Conservation (phyloP, 768 basidiomycete species). For the Podaxis sp. region DNA sequence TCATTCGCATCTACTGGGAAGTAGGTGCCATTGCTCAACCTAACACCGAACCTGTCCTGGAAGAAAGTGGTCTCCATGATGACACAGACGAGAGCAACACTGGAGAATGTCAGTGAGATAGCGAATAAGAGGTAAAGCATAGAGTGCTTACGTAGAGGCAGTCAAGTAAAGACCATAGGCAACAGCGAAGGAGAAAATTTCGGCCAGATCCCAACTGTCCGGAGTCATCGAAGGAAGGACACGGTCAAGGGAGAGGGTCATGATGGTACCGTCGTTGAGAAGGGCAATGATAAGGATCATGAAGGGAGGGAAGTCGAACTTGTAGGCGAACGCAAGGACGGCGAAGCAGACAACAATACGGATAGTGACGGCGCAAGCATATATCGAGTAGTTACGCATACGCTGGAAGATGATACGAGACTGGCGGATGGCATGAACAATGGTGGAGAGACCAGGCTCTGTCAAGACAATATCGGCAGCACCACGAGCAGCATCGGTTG, state of each 20-base stretch:
- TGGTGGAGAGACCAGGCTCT: constrained; percentile 98
- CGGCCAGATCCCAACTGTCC: constrained; percentile 93
- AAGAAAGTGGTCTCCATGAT: constrained; percentile 91
- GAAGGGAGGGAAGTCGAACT: constrained; percentile 99
- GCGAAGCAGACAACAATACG: constrained; percentile 99
- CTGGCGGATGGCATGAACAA: constrained; percentile 97
- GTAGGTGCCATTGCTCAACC: constrained; percentile 30
- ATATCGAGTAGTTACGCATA: constrained; percentile 99
- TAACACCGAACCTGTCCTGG: constrained; percentile 81
- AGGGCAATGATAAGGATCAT: constrained; percentile 99
- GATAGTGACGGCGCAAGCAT: constrained; percentile 93
- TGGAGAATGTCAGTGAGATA: constrained; percentile 24
- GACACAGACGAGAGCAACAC: constrained; percentile 74
- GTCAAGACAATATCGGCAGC: constrained; percentile 98
- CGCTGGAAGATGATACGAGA: constrained; percentile 99
- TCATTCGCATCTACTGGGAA: constrained; percentile 53
- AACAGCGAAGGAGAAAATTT: constrained; percentile 94
- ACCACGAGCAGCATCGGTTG: constrained; percentile 97
- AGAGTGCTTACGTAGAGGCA: constrained; percentile 75
- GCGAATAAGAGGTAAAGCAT: constrained; percentile 9
- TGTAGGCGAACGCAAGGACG: constrained; percentile 93
- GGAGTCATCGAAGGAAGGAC: constrained; percentile 94
- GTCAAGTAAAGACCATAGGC: constrained; percentile 96
- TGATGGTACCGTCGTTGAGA: constrained; percentile 98
- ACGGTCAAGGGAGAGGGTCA: constrained; percentile 96